phyloP scores from a whole-genome alignment of 495 filamentous ascomycete genomes.

The Penicillium atrosanguineum region DNA sequence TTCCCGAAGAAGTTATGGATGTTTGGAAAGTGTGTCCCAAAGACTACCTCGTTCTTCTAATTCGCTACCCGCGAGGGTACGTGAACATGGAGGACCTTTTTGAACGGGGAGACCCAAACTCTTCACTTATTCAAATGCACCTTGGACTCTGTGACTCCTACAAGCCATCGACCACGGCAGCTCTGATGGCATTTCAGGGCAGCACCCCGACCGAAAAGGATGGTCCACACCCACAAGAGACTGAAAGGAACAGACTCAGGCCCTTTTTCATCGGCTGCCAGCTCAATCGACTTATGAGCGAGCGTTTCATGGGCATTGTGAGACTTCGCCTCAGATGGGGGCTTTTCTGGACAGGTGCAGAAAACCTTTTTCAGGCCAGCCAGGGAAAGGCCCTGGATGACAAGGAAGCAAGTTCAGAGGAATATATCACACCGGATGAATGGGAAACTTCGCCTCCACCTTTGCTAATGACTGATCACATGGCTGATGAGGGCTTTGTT shows the following conservation, averaged over 20 bases:
- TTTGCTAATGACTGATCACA: constrained; percentile 51
- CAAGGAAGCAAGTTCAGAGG: constrained; percentile 2
- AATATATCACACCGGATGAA: constrained; percentile 20
- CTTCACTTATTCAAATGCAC: constrained; percentile 31
- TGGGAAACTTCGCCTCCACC: constrained; percentile 24
- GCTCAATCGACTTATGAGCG: constrained; percentile 67
- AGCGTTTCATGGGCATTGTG: constrained; percentile 62
- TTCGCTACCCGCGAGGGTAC: constrained; percentile 65
- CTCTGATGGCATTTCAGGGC: constrained; percentile 49
- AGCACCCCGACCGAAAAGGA: not conserved
- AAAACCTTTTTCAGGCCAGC: constrained; percentile 50
- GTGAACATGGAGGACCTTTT: constrained; percentile 48
- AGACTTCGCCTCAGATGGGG: constrained; percentile 52
- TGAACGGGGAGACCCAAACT: constrained; percentile 7
- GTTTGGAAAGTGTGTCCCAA: constrained; percentile 69
- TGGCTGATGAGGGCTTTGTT: constrained; percentile 25
- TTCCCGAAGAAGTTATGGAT: constrained; percentile 72
- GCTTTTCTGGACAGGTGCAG: constrained; percentile 71
- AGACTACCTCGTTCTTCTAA: constrained; percentile 75
- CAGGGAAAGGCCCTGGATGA: constrained; percentile 29
- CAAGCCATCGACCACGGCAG: constrained; percentile 41
- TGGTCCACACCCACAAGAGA: not conserved
- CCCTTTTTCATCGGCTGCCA: constrained; percentile 69
- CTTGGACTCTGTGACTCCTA: constrained; percentile 49
- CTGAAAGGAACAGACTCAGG: constrained; percentile 12